These are phyloP conservation scores for Boletus rubroflammeus DNA, from an alignment of 768 basidiomycete genomes.

Conservation along the genomic window DNA sequence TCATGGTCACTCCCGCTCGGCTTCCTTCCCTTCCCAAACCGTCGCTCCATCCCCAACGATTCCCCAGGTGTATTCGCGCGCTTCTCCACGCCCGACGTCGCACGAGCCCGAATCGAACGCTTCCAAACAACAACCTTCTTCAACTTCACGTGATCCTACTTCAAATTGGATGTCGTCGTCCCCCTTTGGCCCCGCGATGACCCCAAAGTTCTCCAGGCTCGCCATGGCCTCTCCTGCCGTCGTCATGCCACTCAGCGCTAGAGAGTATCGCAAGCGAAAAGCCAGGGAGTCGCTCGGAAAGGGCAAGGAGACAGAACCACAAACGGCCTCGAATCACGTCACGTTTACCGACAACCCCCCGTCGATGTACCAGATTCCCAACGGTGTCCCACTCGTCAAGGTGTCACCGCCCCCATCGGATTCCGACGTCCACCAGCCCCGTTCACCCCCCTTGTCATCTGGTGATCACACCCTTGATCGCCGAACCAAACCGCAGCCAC, in stretches of 20 bases:
- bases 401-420: constrained; percentile 16
- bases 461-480: neutral
- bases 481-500: constrained; percentile 5
- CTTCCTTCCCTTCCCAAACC: constrained; percentile 6
- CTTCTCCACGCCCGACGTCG: constrained; percentile 2
- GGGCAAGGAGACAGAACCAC: constrained; percentile 4
- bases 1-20: constrained; percentile 16
- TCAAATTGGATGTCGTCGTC: constrained; percentile 28
- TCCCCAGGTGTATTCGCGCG: constrained; percentile 16
- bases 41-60: constrained; percentile 7
- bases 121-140: constrained; percentile 20
- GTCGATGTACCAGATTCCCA: neutral
- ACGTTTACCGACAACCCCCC: constrained; percentile 10
- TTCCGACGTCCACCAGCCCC: neutral
- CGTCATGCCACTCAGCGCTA: constrained; percentile 31
- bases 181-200: constrained; percentile 29
- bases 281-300: constrained; percentile 5
- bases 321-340: constrained; percentile 4
- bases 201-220: constrained; percentile 31
- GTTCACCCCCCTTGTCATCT: neutral
- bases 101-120: neutral
- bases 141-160: constrained; percentile 24
- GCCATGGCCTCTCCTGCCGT: constrained; percentile 26
- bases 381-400: constrained; percentile 8
- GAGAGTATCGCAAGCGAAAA: constrained; percentile 26